Evolutionary conservation across 2,329 filamentous ascomycete genomes (phyloP).

Genomic region (Leptographium radiaticola): DNA sequence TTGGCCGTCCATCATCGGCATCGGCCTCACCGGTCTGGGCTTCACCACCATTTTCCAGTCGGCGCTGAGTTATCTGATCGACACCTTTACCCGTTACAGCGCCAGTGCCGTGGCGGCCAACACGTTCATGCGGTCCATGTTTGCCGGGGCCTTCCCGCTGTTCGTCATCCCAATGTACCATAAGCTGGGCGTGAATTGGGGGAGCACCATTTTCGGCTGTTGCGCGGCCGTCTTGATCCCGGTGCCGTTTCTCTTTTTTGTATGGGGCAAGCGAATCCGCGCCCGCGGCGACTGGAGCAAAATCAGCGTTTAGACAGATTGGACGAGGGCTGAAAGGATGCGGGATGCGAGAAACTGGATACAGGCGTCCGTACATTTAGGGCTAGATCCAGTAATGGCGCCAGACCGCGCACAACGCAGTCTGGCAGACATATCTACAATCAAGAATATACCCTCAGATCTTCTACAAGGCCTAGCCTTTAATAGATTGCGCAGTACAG

Average conservation of each 20-base stretch:
- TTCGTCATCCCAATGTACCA: constrained; percentile 54
- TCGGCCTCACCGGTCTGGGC: constrained; percentile 24
- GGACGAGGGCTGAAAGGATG: background rate
- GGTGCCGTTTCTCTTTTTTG: constrained; percentile 44
- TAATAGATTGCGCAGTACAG: too few relatives aligned
- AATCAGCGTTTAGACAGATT: constrained; percentile 2
- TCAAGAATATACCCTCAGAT: too few relatives aligned
- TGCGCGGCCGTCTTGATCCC: constrained; percentile 40
- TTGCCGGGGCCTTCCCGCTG: constrained; percentile 60
- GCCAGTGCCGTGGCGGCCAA: constrained; percentile 48
- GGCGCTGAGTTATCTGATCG: constrained; percentile 40
- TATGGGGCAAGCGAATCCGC: constrained; percentile 41
- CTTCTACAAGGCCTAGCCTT: too few relatives aligned
- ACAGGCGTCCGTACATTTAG: background rate
- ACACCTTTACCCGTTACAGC: constrained; percentile 42
- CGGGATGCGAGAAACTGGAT: background rate
- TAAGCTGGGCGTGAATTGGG: constrained; percentile 51
- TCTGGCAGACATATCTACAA: too few relatives aligned
- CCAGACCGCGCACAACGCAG: too few relatives aligned
- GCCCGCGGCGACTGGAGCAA: constrained; percentile 36
- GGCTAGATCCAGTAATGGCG: too few relatives aligned
- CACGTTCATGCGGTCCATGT: constrained; percentile 48
- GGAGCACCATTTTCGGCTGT: constrained; percentile 47
- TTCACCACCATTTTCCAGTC: constrained; percentile 25
- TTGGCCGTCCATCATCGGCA: constrained; percentile 39